A percentile compares a stretch with the other conserved stretches of the same genome.
phyloP scores from a whole-genome alignment of 306 rosid genomes.

The Corylus heterophylla region DNA sequence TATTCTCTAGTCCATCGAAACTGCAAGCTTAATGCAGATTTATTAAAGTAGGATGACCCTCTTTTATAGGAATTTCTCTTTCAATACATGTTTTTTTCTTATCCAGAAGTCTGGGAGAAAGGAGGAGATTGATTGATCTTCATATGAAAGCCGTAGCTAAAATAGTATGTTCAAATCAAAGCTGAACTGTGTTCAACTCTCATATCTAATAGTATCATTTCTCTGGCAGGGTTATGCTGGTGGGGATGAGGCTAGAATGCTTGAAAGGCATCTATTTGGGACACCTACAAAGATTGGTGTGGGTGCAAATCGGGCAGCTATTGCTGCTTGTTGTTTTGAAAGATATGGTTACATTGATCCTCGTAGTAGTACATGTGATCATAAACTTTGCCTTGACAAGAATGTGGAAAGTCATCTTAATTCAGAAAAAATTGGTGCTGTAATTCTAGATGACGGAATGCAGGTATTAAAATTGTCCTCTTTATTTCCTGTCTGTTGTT shows the following conservation, averaged over 20 bases:
- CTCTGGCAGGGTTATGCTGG: constrained; percentile 83
- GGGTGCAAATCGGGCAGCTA: constrained; percentile 70
- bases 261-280: constrained; percentile 71
- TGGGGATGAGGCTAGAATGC: constrained; percentile 94
- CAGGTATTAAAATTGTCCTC: constrained; percentile 49
- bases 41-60: background rate
- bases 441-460: constrained; percentile 91
- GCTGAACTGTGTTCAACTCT: constrained; percentile 3
- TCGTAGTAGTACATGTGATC: constrained; percentile 28
- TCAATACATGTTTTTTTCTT: background rate
- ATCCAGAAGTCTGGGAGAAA: constrained; percentile 12
- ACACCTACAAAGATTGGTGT: constrained; percentile 66
- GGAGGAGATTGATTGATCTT: constrained; percentile 1
- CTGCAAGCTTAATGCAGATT: background rate
- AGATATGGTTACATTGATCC: constrained; percentile 64
- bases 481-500: background rate
- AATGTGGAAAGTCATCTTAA: constrained; percentile 28
- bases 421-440: constrained; percentile 61
- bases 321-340: constrained; percentile 52
- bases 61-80: background rate
- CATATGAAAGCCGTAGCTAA: constrained; percentile 4
- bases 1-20: constrained; percentile 1
- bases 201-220: background rate
- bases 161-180: background rate
- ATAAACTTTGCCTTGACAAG: constrained; percentile 25